Evolutionary conservation across 108 stramenopile genomes (phyloP).

Genomic region (Skeletonema marinoi): DNA sequence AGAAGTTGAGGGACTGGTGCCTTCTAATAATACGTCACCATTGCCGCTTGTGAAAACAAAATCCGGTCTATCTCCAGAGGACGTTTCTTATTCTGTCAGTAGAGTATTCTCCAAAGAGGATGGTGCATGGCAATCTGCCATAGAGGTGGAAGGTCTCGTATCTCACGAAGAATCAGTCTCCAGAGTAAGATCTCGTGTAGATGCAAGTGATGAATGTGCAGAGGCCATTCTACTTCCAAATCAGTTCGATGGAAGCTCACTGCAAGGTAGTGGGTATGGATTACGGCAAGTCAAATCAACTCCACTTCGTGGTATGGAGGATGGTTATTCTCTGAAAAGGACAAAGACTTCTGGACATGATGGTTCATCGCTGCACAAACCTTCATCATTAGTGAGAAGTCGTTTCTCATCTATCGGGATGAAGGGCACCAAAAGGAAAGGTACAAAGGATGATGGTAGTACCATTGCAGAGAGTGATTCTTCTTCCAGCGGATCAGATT

Average conservation of each 20-base stretch:
- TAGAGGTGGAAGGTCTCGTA: no score
- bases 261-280: not conserved
- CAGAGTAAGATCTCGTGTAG: no score
- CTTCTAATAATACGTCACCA: no score
- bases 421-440: not conserved
- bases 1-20: not conserved
- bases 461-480: not conserved
- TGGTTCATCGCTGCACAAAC: not conserved
- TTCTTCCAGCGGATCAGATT: not conserved
- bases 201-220: no score
- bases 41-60: not conserved
- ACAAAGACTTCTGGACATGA: not conserved
- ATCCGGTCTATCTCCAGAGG: not conserved
- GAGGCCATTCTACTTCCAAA: no score
- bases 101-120: not conserved
- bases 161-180: no score
- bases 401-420: not conserved
- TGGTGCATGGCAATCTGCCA: not conserved
- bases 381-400: not conserved
- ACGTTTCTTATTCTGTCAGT: not conserved
- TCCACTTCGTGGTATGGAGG: not conserved
- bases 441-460: not conserved
- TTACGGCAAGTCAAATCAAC: not conserved
- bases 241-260: not conserved
- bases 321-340: not conserved